Evolutionary conservation across 306 rosid genomes (phyloP).

Genomic region (Castanospermum australe): DNA sequence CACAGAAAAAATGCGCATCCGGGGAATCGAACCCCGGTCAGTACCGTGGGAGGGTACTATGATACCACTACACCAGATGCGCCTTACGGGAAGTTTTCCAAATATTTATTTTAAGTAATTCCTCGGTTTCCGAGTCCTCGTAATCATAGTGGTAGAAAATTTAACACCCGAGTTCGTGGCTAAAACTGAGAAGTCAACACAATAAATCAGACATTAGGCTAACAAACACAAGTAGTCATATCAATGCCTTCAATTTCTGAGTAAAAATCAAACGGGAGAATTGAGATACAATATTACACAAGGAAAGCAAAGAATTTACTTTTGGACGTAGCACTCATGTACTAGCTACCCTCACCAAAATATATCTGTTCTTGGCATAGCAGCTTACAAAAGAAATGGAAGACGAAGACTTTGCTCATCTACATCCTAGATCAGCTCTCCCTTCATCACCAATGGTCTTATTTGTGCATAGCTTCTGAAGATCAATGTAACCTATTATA

Average conservation of each 20-base stretch:
- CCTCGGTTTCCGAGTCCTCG: too few species aligned
- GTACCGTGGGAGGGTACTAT: slow-evolving; percentile 87
- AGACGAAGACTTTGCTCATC: slow-evolving; percentile 33
- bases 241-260: slow-evolving; percentile 22
- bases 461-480: slow-evolving; percentile 85
- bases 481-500: slow-evolving; percentile 89
- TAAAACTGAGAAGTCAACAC: background rate
- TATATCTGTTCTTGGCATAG: slow-evolving; percentile 4
- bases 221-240: background rate
- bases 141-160: too few species aligned
- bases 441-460: slow-evolving; percentile 55
- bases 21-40: slow-evolving; percentile 81
- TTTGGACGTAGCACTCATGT: slow-evolving; percentile 21
- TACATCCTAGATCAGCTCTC: slow-evolving; percentile 80
- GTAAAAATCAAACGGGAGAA: background rate
- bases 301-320: slow-evolving; percentile 18
- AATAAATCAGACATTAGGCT: background rate
- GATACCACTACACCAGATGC: slow-evolving; percentile 37
- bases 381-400: slow-evolving; percentile 15
- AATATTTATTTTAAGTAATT: too few species aligned
- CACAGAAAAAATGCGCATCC: too few species aligned
- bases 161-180: background rate
- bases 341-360: slow-evolving; percentile 26
- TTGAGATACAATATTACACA: background rate
- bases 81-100: too few species aligned